Conservation (phyloP, 106 monocot species). For the Dendrobium catenatum region DNA sequence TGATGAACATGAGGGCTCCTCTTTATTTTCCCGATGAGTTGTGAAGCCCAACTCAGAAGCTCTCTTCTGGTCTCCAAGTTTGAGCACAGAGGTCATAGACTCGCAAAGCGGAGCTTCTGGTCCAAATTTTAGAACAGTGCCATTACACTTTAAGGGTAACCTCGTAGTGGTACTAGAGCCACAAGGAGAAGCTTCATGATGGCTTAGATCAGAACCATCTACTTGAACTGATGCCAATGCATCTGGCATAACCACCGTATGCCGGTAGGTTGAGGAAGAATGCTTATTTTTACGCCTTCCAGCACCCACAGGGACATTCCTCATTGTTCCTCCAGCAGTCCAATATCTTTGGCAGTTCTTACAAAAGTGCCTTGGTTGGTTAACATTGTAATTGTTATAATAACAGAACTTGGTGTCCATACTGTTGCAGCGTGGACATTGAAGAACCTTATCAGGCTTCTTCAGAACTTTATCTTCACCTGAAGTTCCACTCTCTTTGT, state of each 20-base stretch:
- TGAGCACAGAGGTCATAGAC: slow-evolving; percentile 59
- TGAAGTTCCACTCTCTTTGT: slow-evolving; percentile 34
- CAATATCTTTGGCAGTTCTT: slow-evolving; percentile 98
- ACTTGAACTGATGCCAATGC: slow-evolving; percentile 19
- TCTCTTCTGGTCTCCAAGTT: slow-evolving; percentile 28
- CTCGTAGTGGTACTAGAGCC: slow-evolving; percentile 12
- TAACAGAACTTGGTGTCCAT: slow-evolving; percentile 99
- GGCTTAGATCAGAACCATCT: slow-evolving; percentile 28
- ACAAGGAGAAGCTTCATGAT: slow-evolving; percentile 25
- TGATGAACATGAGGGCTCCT: slow-evolving; percentile 60
- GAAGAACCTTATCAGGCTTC: slow-evolving; percentile 91
- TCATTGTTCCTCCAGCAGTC: slow-evolving; percentile 97
- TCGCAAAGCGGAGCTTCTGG: slow-evolving; percentile 56
- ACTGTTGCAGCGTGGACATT: slow-evolving; percentile 93
- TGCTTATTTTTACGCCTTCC: slow-evolving; percentile 90
- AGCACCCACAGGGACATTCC: slow-evolving; percentile 95
- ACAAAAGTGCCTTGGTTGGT: slow-evolving; percentile 94
- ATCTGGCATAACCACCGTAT: slow-evolving; percentile 29
- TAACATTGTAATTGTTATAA: slow-evolving; percentile 94
- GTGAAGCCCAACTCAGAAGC: no score
- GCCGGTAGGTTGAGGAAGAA: slow-evolving; percentile 39
- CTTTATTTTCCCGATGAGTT: slow-evolving; percentile 20
- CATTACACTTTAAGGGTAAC: slow-evolving; percentile 22
- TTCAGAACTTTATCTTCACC: slow-evolving; percentile 66
- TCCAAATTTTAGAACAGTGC: slow-evolving; percentile 51